Base-by-base conservation (phyloP, 768 basidiomycete genomes). In the Auriscalpium vulgare region DNA sequence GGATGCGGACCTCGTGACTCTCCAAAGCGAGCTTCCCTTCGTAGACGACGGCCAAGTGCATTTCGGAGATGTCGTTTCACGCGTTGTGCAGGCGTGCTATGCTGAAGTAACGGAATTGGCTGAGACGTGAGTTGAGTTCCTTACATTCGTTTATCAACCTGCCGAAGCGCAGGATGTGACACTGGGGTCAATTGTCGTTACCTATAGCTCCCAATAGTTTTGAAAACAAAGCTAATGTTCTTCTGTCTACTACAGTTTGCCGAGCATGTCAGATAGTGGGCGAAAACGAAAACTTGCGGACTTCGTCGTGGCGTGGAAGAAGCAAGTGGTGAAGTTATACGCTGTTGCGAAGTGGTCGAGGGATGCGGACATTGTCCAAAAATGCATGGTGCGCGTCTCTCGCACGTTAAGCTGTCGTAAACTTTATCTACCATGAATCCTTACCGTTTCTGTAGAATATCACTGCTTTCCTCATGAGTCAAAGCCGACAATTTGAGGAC, bases 271-370 rank as follows among this genome's bases (percentile, higher is more conserved):
- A 13, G 89, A 92, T 63, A 72, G 71, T 19, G 86, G 84, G 50
- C 80, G 91, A 51, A 94, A 94, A 65, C 82, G 88, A 37, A 83
- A 79, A 16, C 72, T 95, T 36, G 89, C 89, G 2, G 91, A 94
- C 61, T 95, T 88, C 82, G 91, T 92, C 0, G 87, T 92, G n/a
- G 84, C 86, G 67, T 89, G 81, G 6, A 89, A 95, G 71, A 88
- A 92, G 64, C 92, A 95, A 64, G 82, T 92, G 37, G 86, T 92
- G 35, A 94, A 94, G 68, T 71, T 95, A 13, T 91, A 91, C 64
- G 93, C 91, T 10, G 80, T 93, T 34, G 79, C 81, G 8, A 88
- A 92, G 63, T 97, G 93, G 93, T 79, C 88, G 38, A 78, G 88
- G 58, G 91, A 94, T 67, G 87, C 88, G 44, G 81, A 81, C 56